Evolutionary conservation across 495 filamentous ascomycete species (phyloP).

Genomic region (Penicillium ochrochloron): DNA sequence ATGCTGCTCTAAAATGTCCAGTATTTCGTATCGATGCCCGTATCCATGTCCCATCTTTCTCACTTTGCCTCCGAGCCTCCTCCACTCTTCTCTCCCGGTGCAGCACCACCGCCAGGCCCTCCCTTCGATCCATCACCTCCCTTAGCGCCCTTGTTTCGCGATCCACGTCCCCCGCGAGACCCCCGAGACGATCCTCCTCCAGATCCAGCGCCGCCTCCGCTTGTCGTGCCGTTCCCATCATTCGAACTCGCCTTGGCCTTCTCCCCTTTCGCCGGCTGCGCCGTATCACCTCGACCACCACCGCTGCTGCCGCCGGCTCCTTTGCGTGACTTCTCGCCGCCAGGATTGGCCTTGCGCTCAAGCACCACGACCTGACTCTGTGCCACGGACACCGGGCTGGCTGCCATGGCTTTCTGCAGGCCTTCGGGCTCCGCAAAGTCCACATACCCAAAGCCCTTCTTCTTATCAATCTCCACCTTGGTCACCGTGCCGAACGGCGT

Average conservation of each 20-base stretch:
- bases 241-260: slow-evolving; percentile 17
- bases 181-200: slow-evolving; percentile 42
- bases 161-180: slow-evolving; percentile 40
- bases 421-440: slow-evolving; percentile 75
- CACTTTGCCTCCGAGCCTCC: slow-evolving; percentile 23
- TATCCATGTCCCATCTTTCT: background rate
- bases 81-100: slow-evolving; percentile 24
- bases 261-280: slow-evolving; percentile 10
- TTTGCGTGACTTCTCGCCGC: slow-evolving; percentile 46
- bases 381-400: slow-evolving; percentile 77
- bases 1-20: slow-evolving; percentile 10
- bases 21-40: background rate
- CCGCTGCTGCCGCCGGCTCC: slow-evolving; percentile 31
- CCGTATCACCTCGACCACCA: slow-evolving; percentile 28
- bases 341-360: slow-evolving; percentile 67
- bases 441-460: slow-evolving; percentile 91
- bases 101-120: background rate
- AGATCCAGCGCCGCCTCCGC: slow-evolving; percentile 4
- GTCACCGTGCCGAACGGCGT: slow-evolving; percentile 69
- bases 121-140: slow-evolving; percentile 29
- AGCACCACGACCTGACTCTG: slow-evolving; percentile 86
- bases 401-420: slow-evolving; percentile 76
- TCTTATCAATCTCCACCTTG: slow-evolving; percentile 86
- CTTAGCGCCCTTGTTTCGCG: slow-evolving; percentile 30
- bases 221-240: slow-evolving; percentile 11